These are phyloP conservation scores for Epichloe sp. DNA, from an alignment of 2,329 filamentous ascomycete genomes.

Conservation along the genomic window DNA sequence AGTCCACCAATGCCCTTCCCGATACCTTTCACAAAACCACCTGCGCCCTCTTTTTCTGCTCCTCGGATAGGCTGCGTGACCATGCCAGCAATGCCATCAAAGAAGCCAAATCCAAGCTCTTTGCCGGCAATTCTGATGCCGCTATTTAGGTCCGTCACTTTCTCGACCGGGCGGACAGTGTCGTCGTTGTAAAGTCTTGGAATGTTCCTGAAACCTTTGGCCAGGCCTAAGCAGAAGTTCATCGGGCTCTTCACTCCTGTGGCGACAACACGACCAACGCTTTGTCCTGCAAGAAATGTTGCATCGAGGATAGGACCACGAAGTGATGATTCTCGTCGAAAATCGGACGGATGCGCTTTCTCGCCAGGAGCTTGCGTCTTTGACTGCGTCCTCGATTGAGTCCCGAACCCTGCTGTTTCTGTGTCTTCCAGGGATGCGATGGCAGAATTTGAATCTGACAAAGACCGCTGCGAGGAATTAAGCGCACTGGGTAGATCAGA, in stretches of 20 bases:
- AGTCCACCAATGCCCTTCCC: slow-evolving; percentile 75
- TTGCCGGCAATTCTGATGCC: slow-evolving; percentile 68
- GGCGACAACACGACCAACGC: slow-evolving; percentile 57
- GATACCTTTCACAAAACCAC: slow-evolving; percentile 63
- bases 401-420: neutral
- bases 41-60: slow-evolving; percentile 31
- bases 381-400: neutral
- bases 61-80: slow-evolving; percentile 63
- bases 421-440: neutral
- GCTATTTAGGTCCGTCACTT: slow-evolving; percentile 63
- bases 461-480: neutral
- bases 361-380: slow-evolving; percentile 2
- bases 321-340: slow-evolving; percentile 10
- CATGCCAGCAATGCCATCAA: slow-evolving; percentile 69
- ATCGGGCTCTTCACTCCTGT: slow-evolving; percentile 70
- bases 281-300: slow-evolving; percentile 51
- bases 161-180: slow-evolving; percentile 63
- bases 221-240: slow-evolving; percentile 71
- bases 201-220: slow-evolving; percentile 79
- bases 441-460: neutral
- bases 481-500: neutral
- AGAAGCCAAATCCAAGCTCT: slow-evolving; percentile 65
- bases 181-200: slow-evolving; percentile 77
- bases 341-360: slow-evolving; percentile 7
- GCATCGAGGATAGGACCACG: slow-evolving; percentile 33